Conservation (phyloP, 2,329 filamentous ascomycete species). For the Exophiala sp. region DNA sequence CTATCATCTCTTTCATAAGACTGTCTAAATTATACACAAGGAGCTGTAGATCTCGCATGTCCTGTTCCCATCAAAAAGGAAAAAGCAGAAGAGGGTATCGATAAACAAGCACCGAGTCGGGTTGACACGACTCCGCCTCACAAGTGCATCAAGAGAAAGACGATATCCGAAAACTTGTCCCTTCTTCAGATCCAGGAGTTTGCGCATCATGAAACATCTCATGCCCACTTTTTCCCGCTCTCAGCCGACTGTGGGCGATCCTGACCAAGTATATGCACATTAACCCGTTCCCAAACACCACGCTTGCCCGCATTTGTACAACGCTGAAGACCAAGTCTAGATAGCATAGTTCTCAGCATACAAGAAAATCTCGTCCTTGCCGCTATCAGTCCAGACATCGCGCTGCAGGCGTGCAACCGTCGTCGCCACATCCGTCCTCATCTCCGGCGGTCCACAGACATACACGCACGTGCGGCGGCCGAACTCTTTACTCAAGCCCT, state of each 20-base stretch:
- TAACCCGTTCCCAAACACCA: background rate
- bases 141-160: no score
- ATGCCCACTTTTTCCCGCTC: background rate
- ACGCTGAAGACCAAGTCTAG: conserved; percentile 40
- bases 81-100: no score
- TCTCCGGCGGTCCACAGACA: conserved; percentile 82
- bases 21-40: no score
- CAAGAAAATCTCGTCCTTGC: conserved; percentile 84
- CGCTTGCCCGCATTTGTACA: conserved; percentile 2
- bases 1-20: no score
- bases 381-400: conserved; percentile 74
- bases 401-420: conserved; percentile 79
- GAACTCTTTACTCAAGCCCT: conserved; percentile 75
- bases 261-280: background rate
- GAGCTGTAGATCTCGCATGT: no score
- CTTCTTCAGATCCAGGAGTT: no score
- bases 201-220: background rate
- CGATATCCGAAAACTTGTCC: no score
- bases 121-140: no score
- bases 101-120: no score
- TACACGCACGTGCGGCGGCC: conserved; percentile 83
- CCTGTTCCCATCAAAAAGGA: no score
- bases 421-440: conserved; percentile 84
- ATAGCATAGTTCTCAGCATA: conserved; percentile 95
- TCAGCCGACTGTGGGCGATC: background rate